Conservation (phyloP, 73 alveolate genomes). For the Paraurostyla sp. region DNA sequence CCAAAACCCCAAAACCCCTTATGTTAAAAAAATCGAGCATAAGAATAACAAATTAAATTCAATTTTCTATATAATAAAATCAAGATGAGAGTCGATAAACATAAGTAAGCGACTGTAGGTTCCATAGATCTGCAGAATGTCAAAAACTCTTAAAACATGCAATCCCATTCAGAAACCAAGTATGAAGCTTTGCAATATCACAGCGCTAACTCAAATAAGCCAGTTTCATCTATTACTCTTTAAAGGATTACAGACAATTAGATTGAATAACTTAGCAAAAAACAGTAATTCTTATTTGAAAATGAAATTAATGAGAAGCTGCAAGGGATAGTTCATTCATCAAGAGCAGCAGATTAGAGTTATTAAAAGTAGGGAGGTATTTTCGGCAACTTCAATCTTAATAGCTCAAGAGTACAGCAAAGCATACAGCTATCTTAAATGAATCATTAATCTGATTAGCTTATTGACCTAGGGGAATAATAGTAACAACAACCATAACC, state of each 20-base stretch:
- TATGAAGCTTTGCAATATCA: neutral
- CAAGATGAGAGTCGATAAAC: constrained; percentile 19
- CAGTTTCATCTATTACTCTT: neutral
- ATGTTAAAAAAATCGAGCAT: too few relatives aligned
- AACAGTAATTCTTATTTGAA: constrained; percentile 29
- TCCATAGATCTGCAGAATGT: neutral
- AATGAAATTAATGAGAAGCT: constrained; percentile 14
- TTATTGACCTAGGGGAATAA: too few relatives aligned
- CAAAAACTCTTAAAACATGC: neutral
- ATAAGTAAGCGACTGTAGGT: neutral
- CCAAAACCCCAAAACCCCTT: too few relatives aligned
- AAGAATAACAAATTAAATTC: neutral
- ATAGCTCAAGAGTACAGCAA: neutral
- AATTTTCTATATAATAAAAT: neutral
- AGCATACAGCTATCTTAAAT: neutral
- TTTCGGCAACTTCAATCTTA: neutral
- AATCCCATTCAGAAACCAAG: neutral
- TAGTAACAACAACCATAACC: neutral
- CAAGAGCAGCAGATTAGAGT: neutral
- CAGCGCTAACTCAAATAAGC: neutral
- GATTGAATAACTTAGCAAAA: neutral
- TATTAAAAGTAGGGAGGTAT: neutral
- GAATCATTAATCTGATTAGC: neutral
- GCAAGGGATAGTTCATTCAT: neutral
- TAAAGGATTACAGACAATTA: neutral